Evolutionary conservation across 768 basidiomycete genomes (phyloP).

Genomic region (Pholiota microspora): DNA sequence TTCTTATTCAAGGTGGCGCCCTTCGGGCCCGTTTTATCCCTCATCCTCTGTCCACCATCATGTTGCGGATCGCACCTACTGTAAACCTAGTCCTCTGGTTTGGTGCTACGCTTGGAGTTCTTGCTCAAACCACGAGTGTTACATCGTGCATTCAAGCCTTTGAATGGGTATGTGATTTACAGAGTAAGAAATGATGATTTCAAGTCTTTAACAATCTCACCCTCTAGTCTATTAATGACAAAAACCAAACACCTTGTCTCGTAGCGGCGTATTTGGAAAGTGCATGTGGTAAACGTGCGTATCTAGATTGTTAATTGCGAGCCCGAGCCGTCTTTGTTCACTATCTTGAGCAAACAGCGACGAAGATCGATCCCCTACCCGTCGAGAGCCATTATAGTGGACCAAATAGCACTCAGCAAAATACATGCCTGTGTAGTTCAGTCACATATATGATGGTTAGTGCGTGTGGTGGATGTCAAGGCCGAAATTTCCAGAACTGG

Average conservation of each 20-base stretch:
- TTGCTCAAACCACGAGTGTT: conserved; percentile 36
- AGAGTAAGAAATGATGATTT: background rate
- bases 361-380: conserved; percentile 37
- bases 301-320: background rate
- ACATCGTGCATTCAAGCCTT: conserved; percentile 32
- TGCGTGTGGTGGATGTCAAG: conserved; percentile 62
- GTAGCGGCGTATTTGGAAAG: conserved; percentile 48
- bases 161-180: conserved; percentile 31
- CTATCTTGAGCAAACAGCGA: conserved; percentile 27
- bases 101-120: conserved; percentile 16
- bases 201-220: background rate
- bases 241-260: conserved; percentile 46
- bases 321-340: background rate
- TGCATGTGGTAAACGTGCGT: conserved; percentile 31
- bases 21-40: background rate
- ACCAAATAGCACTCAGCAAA: conserved; percentile 32
- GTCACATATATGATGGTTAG: conserved; percentile 56
- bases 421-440: conserved; percentile 52
- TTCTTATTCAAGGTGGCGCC: background rate
- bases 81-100: conserved; percentile 12
- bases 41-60: background rate
- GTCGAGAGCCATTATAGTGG: conserved; percentile 37
- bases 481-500: conserved; percentile 37
- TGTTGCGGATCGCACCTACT: background rate
- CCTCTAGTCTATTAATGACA: conserved; percentile 38